phyloP scores from a whole-genome alignment of 2,329 filamentous ascomycete species.

The Emmonsiellopsis sp. region DNA sequence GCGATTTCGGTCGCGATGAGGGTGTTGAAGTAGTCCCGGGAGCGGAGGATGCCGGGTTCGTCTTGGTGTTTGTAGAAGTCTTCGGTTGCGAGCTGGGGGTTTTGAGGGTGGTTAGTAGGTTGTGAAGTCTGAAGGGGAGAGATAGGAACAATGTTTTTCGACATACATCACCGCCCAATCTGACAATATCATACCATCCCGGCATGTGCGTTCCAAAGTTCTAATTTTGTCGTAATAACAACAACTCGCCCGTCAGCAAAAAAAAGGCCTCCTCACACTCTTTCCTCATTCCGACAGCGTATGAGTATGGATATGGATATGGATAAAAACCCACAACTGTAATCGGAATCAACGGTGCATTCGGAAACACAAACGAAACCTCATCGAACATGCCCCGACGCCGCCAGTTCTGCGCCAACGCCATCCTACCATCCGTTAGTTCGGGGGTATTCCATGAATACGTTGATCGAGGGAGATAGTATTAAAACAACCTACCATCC shows the following conservation, averaged over 20 bases:
- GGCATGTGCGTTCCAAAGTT: slow-evolving; percentile 74
- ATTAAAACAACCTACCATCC: slow-evolving; percentile 32
- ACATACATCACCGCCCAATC: slow-evolving; percentile 34
- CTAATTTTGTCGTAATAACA: slow-evolving; percentile 31
- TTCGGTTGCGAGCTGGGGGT: slow-evolving; percentile 16
- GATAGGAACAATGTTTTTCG: slow-evolving; percentile 6
- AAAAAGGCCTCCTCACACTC: not conserved
- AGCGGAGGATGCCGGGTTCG: slow-evolving; percentile 63
- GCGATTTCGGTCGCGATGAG: slow-evolving; percentile 75
- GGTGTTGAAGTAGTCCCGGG: slow-evolving; percentile 64
- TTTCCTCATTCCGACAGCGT: too few relatives aligned
- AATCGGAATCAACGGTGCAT: slow-evolving; percentile 79
- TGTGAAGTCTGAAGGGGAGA: not conserved
- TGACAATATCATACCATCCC: slow-evolving; percentile 48
- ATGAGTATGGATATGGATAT: too few relatives aligned
- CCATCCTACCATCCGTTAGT: slow-evolving; percentile 43
- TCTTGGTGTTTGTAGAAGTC: slow-evolving; percentile 35
- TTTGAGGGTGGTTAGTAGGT: not conserved
- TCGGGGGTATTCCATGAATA: not conserved
- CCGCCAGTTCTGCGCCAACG: slow-evolving; percentile 80
- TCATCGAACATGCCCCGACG: slow-evolving; percentile 71
- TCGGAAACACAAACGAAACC: slow-evolving; percentile 88
- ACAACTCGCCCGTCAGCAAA: not conserved
- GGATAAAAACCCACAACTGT: slow-evolving; percentile 54
- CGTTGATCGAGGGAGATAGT: not conserved